Evolutionary conservation across 2,329 filamentous ascomycete genomes (phyloP), one percentile per base, ranked within the genome.

Genomic region (Drechslerella coelobrocha): DNA sequence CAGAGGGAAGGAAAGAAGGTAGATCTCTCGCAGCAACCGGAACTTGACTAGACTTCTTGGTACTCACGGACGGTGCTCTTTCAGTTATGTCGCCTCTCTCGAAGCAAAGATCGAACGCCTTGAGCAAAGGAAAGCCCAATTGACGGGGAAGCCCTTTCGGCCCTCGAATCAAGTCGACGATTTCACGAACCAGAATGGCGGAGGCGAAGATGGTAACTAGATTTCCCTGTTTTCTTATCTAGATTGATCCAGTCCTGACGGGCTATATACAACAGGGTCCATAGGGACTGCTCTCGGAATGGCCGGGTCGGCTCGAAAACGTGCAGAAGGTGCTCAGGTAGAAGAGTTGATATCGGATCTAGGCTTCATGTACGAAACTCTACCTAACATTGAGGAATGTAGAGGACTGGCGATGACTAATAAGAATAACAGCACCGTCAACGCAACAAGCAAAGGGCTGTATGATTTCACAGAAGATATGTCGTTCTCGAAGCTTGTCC

Each of bases 391-490:
- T 17, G 2, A n/a, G 5, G 7, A 10, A 14, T 17, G 47, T 12
- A 27, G 9, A 59, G 24, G 50, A 45, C 31, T 29, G 27, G 29
- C 29, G 26, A 48, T 47, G 17, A 23, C 73, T 76, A 54, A 77
- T 37, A 31, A 66, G 5, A n/a, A 57, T 2, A 26, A 27, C 75
- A 94, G 91, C 61, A 91, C 93, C 3, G 91, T 99, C 77, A 96
- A 96, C 81, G 92, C 94, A 26, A 97, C 92, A 0, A 93, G 92
- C 1, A 85, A 92, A 77, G 94, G 97, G 78, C 97, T 97, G 77
- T 91, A 96, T 78, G 89, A 91, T 7, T 91, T 92, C 65, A 88
- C 89, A 27, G 89, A 87, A 69, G 91, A 91, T 76, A 95, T 96
- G 85, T 96, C 92, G 0, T 97, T 97, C 82, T 91, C 92, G 24